phyloP scores from a whole-genome alignment of 768 basidiomycete genomes.

The Lactifluus hygrophoroides region DNA sequence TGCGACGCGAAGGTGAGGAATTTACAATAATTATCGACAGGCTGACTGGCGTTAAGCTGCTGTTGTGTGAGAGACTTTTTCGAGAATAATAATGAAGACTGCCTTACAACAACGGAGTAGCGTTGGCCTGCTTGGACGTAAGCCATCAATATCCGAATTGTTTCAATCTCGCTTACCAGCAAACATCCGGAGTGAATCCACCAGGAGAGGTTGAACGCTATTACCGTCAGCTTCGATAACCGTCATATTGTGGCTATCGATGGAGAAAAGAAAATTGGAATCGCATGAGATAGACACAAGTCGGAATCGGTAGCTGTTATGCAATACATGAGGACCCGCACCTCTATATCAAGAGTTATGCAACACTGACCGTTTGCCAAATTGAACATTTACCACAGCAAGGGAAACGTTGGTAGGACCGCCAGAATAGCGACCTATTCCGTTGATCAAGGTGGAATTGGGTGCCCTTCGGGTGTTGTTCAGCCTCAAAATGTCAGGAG shows the following conservation, averaged over 20 bases:
- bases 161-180: background rate
- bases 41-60: slow-evolving; percentile 9
- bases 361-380: slow-evolving; percentile 3
- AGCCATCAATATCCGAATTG: background rate
- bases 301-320: slow-evolving; percentile 8
- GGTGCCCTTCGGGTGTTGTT: slow-evolving; percentile 2
- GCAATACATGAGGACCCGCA: background rate
- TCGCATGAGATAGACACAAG: slow-evolving; percentile 11
- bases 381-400: slow-evolving; percentile 12
- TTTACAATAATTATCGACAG: background rate
- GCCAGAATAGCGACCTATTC: slow-evolving; percentile 12
- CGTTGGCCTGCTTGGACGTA: slow-evolving; percentile 6
- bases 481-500: background rate
- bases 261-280: slow-evolving; percentile 9
- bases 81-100: background rate
- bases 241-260: slow-evolving; percentile 14
- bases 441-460: slow-evolving; percentile 19
- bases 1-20: background rate
- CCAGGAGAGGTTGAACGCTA: slow-evolving; percentile 1
- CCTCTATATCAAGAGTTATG: no score
- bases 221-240: slow-evolving; percentile 21
- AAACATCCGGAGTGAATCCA: slow-evolving; percentile 15
- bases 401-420: background rate
- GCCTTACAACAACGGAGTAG: slow-evolving; percentile 14
- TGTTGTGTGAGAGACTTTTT: background rate